Conservation (phyloP, 768 basidiomycete genomes). For the Melanogaster broomeanus region DNA sequence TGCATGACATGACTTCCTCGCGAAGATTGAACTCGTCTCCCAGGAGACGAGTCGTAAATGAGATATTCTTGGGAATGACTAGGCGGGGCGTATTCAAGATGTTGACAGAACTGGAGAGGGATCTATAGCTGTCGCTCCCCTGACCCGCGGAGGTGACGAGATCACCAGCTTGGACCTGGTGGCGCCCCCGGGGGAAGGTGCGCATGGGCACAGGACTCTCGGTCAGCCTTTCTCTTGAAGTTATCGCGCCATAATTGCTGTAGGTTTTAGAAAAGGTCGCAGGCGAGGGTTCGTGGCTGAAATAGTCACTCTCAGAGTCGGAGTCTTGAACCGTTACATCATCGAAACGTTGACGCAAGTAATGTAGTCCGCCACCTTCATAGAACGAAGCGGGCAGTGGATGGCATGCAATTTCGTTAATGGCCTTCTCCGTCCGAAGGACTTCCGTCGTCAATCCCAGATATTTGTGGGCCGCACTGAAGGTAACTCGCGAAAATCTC, state of each 20-base stretch:
- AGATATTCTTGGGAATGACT: conserved; percentile 27
- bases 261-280: conserved; percentile 19
- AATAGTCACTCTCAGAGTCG: conserved; percentile 61
- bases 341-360: conserved; percentile 89
- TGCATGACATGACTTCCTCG: conserved; percentile 96
- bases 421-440: conserved; percentile 93
- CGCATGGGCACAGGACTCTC: conserved; percentile 28
- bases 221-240: conserved; percentile 24
- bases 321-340: conserved; percentile 45
- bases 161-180: conserved; percentile 76
- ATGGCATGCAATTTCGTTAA: conserved; percentile 96
- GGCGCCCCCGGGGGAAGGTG: conserved; percentile 37
- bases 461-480: conserved; percentile 96
- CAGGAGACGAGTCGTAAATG: conserved; percentile 28
- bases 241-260: conserved; percentile 8
- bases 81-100: conserved; percentile 52
- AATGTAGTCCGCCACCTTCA: conserved; percentile 86
- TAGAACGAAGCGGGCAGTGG: conserved; percentile 92
- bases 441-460: conserved; percentile 94
- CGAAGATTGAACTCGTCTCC: conserved; percentile 89
- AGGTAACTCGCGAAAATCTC: conserved; percentile 94
- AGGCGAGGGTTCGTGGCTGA: conserved; percentile 33
- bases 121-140: conserved; percentile 46
- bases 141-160: conserved; percentile 60
- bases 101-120: conserved; percentile 49